Base-by-base conservation (phyloP, 2,329 filamentous ascomycete genomes). In the Monilinia fructicola region DNA sequence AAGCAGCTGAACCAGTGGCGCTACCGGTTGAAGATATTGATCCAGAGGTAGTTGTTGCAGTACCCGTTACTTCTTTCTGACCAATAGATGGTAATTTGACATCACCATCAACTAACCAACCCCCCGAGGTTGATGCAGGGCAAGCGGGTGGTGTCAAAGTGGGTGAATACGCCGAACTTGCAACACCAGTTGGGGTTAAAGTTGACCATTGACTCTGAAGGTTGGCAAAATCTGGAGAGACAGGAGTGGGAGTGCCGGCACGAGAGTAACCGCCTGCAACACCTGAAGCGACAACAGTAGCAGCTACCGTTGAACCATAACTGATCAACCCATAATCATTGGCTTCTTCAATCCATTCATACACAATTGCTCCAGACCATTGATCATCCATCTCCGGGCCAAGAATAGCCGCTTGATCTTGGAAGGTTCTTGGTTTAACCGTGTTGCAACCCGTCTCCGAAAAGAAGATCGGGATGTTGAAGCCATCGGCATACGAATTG, bases 401-500 rank as follows among this genome's bases (percentile, higher is more conserved):
- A 73, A 95, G 90, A 72, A 96, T 91, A 60, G 91, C 87, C 52
- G 84, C 82, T 78, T 95, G 91, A 75, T 96, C 90, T 31, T 82
- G 81, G 75, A 90, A 92, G 1, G 82, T 79, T 54, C 90, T 84
- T 0, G 88, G 87, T 1, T 79, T 79, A 0, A 82, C 81, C 7
- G 80, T 83, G 76, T 91, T 93, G 83, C 92, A 96, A 67, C 92
- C 92, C 3, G 91, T 95, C 79, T 96, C 92, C 44, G 91, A 93
- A 79, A 96, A 92, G 82, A 93, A 93, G 73, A 95, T 92, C 26
- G 91, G 92, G n/a, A 96, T 87, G 56, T 87, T 89, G 78, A 92
- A 93, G 73, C 85, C 78, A 48, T 84, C 83, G 7, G 90, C 87
- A 70, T 90, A 87, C 64, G 82, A 77, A 76, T 92, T 84, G 38